Conservation (phyloP, 306 rosid genomes). For the Crotalaria pallida region DNA sequence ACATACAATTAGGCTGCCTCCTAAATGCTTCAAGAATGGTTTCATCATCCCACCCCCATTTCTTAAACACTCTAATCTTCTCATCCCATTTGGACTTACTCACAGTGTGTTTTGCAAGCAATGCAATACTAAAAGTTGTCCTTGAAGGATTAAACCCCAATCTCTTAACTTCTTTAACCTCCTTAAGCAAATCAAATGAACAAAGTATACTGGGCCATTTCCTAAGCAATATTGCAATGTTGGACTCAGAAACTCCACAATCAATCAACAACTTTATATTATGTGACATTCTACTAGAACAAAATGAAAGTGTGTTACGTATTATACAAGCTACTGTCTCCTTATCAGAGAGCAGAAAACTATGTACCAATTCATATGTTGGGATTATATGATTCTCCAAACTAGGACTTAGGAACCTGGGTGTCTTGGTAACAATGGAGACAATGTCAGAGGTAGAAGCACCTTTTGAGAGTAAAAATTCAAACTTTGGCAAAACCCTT, state of each 20-base stretch:
- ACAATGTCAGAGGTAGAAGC: background rate
- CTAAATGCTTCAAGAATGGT: constrained; percentile 22
- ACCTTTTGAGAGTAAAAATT: constrained; percentile 7
- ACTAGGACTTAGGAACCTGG: background rate
- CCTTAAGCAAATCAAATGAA: background rate
- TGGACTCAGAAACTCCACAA: constrained; percentile 3
- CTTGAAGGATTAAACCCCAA: constrained; percentile 37
- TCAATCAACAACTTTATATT: background rate
- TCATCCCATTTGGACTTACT: constrained; percentile 30
- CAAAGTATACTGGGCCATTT: background rate
- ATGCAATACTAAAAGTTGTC: constrained; percentile 15
- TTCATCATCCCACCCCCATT: constrained; percentile 50
- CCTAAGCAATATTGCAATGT: constrained; percentile 4
- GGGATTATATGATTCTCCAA: constrained; percentile 3
- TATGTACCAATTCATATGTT: background rate
- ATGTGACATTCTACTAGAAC: background rate
- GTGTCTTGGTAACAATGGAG: background rate
- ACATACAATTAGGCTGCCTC: constrained; percentile 27
- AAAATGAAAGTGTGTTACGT: background rate
- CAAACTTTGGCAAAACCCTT: constrained; percentile 3
- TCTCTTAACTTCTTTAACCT: constrained; percentile 23
- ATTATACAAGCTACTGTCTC: background rate
- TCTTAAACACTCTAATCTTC: constrained; percentile 26
- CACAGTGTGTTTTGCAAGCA: constrained; percentile 11
- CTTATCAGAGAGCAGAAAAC: background rate